Evolutionary conservation across 2,329 filamentous ascomycete genomes (phyloP).

Genomic region (Epichloe gansuensis): DNA sequence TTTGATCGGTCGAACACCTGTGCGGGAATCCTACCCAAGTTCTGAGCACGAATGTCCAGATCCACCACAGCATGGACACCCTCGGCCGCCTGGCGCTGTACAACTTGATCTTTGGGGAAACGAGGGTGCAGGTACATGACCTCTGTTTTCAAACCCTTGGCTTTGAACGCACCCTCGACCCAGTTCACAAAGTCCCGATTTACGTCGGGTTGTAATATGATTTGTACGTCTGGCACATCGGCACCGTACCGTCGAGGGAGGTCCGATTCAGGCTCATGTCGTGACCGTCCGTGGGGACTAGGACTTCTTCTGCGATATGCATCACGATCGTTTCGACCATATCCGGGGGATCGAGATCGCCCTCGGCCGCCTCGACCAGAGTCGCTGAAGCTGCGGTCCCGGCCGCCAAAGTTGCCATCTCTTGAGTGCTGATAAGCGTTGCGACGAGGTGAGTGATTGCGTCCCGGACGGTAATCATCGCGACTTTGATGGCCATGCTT

Average conservation of each 20-base stretch:
- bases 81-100: slow-evolving; percentile 75
- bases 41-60: slow-evolving; percentile 57
- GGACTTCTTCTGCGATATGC: slow-evolving; percentile 57
- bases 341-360: slow-evolving; percentile 55
- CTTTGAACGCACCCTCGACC: slow-evolving; percentile 64
- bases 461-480: slow-evolving; percentile 53
- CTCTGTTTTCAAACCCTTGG: slow-evolving; percentile 59
- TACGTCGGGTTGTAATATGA: slow-evolving; percentile 69
- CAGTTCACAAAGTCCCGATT: slow-evolving; percentile 69
- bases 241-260: slow-evolving; percentile 60
- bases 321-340: slow-evolving; percentile 30
- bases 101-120: slow-evolving; percentile 63
- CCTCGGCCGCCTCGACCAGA: slow-evolving; percentile 35
- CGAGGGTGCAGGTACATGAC: slow-evolving; percentile 69
- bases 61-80: slow-evolving; percentile 78
- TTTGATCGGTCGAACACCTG: slow-evolving; percentile 74
- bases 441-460: slow-evolving; percentile 45
- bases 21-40: slow-evolving; percentile 60
- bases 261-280: slow-evolving; percentile 46
- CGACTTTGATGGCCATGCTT: slow-evolving; percentile 37
- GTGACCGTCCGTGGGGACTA: slow-evolving; percentile 44
- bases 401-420: slow-evolving; percentile 44
- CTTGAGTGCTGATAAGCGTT: slow-evolving; percentile 44
- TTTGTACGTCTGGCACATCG: slow-evolving; percentile 79
- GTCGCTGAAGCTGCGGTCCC: slow-evolving; percentile 31